Percentiles rank a stretch among this genome's conserved stretches.
These are phyloP conservation scores for Entophlyctis helioformis DNA, from an alignment of 192 early-diverging fungal species.

Conservation along the genomic window DNA sequence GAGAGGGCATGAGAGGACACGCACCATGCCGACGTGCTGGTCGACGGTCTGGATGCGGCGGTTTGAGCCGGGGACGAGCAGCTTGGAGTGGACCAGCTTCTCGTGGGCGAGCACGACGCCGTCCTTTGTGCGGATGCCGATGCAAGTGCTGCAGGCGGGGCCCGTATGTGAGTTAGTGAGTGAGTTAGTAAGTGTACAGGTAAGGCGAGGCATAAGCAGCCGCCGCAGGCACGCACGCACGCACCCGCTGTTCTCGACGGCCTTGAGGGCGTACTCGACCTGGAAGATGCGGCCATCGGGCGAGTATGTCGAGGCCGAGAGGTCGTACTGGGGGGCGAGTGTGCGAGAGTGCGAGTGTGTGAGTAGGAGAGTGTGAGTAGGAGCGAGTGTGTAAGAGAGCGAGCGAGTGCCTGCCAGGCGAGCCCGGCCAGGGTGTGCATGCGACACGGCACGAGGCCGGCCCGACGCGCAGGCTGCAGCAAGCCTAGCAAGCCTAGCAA, in stretches of 20 bases:
- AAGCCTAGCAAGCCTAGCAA: too few relatives aligned
- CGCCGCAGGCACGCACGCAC: not conserved
- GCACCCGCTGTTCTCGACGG: slow-evolving; percentile 97
- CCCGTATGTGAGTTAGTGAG: too few relatives aligned
- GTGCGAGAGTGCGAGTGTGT: too few relatives aligned
- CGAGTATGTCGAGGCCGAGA: slow-evolving; percentile 96
- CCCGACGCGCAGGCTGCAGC: too few relatives aligned
- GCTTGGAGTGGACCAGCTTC: slow-evolving; percentile 88
- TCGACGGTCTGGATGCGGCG: slow-evolving; percentile 85
- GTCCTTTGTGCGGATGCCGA: slow-evolving; percentile 87
- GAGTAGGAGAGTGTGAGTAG: too few relatives aligned
- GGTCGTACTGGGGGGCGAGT: slow-evolving; percentile 89
- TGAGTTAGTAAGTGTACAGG: too few relatives aligned
- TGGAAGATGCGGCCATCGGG: slow-evolving; percentile 99
- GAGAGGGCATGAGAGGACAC: not conserved
- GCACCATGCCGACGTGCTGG: slow-evolving; percentile 84
- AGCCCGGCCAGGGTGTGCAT: too few relatives aligned
- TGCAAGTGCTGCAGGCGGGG: slow-evolving; percentile 54
- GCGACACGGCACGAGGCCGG: too few relatives aligned
- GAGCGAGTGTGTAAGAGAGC: too few relatives aligned
- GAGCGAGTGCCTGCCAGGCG: too few relatives aligned
- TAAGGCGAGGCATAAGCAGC: not conserved
- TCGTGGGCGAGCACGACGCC: slow-evolving; percentile 96
- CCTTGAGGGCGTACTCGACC: slow-evolving; percentile 96
- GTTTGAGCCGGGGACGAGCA: slow-evolving; percentile 88